Percentiles rank a stretch among this genome's conserved stretches.
Evolutionary conservation across 306 rosid species (phyloP).

Genomic region (Morella rubra): DNA sequence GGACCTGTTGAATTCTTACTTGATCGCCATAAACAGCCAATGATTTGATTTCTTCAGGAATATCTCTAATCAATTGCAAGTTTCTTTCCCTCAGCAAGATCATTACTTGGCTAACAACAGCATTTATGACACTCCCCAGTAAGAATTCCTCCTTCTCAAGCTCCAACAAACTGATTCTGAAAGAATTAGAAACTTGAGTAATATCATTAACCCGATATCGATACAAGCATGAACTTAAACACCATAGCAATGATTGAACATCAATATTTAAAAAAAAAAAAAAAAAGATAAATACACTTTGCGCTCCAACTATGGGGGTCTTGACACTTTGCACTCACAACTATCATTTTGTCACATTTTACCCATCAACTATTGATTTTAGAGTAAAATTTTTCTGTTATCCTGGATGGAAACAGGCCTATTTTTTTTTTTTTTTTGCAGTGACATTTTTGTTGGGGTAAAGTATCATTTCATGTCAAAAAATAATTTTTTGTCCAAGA

Average conservation of each 20-base stretch:
- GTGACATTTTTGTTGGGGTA: too few relatives aligned
- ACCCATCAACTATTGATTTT: too few relatives aligned
- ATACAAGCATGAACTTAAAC: conserved; percentile 19
- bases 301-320: too few relatives aligned
- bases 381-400: too few relatives aligned
- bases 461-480: too few relatives aligned
- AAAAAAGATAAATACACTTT: too few relatives aligned
- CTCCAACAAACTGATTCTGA: conserved; percentile 70
- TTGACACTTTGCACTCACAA: too few relatives aligned
- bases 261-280: not conserved
- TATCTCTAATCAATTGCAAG: conserved; percentile 89
- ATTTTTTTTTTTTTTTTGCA: too few relatives aligned
- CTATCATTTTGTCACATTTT: too few relatives aligned
- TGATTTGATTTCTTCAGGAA: conserved; percentile 95
- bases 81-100: conserved; percentile 78
- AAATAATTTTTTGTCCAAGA: too few relatives aligned
- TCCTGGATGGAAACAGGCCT: too few relatives aligned
- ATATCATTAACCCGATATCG: conserved; percentile 20
- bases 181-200: conserved; percentile 24
- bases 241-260: not conserved
- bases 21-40: conserved; percentile 93
- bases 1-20: conserved; percentile 83
- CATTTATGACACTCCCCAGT: conserved; percentile 87
- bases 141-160: conserved; percentile 82
- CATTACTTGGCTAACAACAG: conserved; percentile 99